Evolutionary conservation across 2,329 filamentous ascomycete species (phyloP), one percentile per base, ranked within the genome.

Genomic region (Xylariaceae sp.): DNA sequence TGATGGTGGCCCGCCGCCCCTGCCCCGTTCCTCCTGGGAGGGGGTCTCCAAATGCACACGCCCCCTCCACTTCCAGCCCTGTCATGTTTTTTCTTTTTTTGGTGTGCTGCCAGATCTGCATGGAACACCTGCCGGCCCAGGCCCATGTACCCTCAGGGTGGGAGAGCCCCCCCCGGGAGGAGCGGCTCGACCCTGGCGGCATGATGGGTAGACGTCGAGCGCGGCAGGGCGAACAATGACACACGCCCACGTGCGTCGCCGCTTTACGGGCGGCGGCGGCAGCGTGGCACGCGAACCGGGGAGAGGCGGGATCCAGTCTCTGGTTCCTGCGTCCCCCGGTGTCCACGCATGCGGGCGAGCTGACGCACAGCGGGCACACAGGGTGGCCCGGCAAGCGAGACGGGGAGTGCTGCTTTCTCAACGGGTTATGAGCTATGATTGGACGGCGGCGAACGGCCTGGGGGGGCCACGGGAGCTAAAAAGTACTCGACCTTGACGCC

Each of bases 351-450:
- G 34, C 33, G 38, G n/a, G 45, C 36, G 33, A 40, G 44, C 43
- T 50, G 46, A 49, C 47, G 46, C 45, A 47, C 45, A 44, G 42
- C 43, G 40, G 39, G 38, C n/a, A n/a, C n/a, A n/a, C n/a, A n/a
- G 47, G 49, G 38, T 45, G 39, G 45, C 32, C 35, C 27, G 35
- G 45, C 38, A 45, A 43, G 40, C 31, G 39, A 39, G 44, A 40
- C 24, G 29, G 32, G 39, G 55, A 56, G 51, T 55, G 52, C 46
- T 59, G 55, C 64, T 64, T n/a, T 62, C 40, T 35, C 57, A 68
- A 57, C 61, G 62, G 52, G 46, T 61, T 59, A 70, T 58, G 67
- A 65, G 48, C 62, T 61, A 67, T 74, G 69, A 75, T 74, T 75
- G 70, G 70, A 61, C 47, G 50, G 52, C 38, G 35, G 33, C 47